phyloP scores from a whole-genome alignment of 108 stramenopile genomes.

The Fistulifera solaris region DNA sequence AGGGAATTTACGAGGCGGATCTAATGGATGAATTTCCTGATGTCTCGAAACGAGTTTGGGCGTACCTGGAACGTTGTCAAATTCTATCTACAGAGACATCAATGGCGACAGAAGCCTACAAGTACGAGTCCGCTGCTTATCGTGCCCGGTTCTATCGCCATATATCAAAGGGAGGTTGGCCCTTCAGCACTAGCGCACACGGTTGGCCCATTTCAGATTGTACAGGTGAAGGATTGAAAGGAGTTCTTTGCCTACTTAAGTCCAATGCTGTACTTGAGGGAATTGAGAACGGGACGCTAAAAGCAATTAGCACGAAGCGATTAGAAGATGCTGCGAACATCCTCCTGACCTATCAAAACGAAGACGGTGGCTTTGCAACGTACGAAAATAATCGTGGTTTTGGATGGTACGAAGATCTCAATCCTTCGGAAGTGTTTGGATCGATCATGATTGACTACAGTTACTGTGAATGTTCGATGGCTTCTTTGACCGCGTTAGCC shows the following conservation, averaged over 20 bases:
- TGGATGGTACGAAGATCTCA: slow-evolving; percentile 94
- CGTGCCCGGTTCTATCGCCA: slow-evolving; percentile 87
- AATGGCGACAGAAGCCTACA: slow-evolving; percentile 59
- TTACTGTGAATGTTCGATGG: slow-evolving; percentile 97
- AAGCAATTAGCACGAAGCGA: slow-evolving; percentile 46
- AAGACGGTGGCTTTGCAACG: slow-evolving; percentile 96
- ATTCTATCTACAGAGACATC: slow-evolving; percentile 76
- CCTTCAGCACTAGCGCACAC: slow-evolving; percentile 95
- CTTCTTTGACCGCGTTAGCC: slow-evolving; percentile 83
- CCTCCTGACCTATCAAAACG: slow-evolving; percentile 89
- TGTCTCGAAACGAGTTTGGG: slow-evolving; percentile 55
- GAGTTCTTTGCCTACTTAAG: slow-evolving; percentile 58
- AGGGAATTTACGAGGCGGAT: slow-evolving; percentile 81
- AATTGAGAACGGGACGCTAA: slow-evolving; percentile 29
- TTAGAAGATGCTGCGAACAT: slow-evolving; percentile 79
- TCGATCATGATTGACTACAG: slow-evolving; percentile 99
- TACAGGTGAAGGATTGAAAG: slow-evolving; percentile 95
- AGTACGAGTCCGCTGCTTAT: slow-evolving; percentile 62
- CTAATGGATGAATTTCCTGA: slow-evolving; percentile 74
- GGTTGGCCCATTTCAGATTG: slow-evolving; percentile 99
- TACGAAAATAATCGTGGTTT: slow-evolving; percentile 98
- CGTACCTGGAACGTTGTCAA: slow-evolving; percentile 77
- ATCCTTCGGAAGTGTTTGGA: slow-evolving; percentile 97
- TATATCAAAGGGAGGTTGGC: slow-evolving; percentile 96
- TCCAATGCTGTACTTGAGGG: slow-evolving; percentile 42